Base-by-base conservation (phyloP, 2,329 filamentous ascomycete species). In the Fusarium sp. region DNA sequence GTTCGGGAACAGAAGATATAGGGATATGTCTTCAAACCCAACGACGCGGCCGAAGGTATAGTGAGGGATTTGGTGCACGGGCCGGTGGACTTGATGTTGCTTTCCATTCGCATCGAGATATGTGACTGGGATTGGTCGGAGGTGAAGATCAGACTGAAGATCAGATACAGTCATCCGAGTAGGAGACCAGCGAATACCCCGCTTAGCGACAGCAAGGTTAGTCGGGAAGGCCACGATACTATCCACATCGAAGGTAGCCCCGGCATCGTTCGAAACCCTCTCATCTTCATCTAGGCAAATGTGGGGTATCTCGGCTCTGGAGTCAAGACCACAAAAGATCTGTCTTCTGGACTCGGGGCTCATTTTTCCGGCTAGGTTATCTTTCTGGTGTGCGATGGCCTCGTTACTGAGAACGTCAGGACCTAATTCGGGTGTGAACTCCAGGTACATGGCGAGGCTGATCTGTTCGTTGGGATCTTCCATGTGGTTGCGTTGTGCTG, bases 361-460 rank as follows among this genome's bases (percentile, higher is more conserved):
- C 15, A 64, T 12, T 58, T n/a, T 65, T 58, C 52, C 40, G 8
- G 52, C 52, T 4, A 65, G 52, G 38, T 65, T 20, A 27, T 58
- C 38, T 65, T 58, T 58, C 37, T 65, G 38, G 50, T 47, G 38
- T 30, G 40, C 30, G n/a, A 58, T 57, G 17, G 63, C 20, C 25
- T 37, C n/a, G 2, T 22, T 32, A 15, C 63, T 25, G 15, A 65
- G 63, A 14, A 65, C 6, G 22, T 47, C 20, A 27, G 52, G 63
- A n/a, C 63, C 17, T 58, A 65, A 50, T 27, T 65, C 20, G 4
- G 63, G 63, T 22, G 33, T 37, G 15, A 59, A 65, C 47, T 52
- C 47, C 6, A 52, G 47, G 15, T 52, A 52, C 15, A 27, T 27
- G 7, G 25, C 25, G 3, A 52, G 47, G 47, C 47, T 52, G 25